Evolutionary conservation across 2,329 filamentous ascomycete species (phyloP), one percentile per base, ranked within the genome.

Genomic region (Lasiodiplodia sp.): DNA sequence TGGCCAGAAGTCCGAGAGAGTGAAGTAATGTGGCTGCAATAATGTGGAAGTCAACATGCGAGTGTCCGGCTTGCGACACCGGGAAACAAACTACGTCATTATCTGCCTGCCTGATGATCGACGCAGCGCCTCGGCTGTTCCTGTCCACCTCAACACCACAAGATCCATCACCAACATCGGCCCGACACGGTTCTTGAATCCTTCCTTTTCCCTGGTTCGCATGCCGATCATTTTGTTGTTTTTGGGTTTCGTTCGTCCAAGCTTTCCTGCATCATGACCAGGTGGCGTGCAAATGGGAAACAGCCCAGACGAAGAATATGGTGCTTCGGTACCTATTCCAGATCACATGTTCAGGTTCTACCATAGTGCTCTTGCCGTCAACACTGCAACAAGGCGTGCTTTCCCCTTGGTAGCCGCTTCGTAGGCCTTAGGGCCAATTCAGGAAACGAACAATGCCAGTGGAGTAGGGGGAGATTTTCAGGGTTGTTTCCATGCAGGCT

Each of bases 51-150:
- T 63, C 25, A 40, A 34, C 40, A 51, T 34, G 58, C 58, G 34
- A 51, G 49, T 34, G 25, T 23, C 40, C 28, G 44, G 58, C 23
- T 49, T 63, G 25, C 25, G 58, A 63, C 10, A 18, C 18, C 40
- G 23, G 58, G 23, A 7, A 34, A 34, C 47, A 34, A 63, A n/a
- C 40, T 51, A 63, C 58, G 58, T 63, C 58, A 63, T 63, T 18
- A 23, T 28, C n/a, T 21, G n/a, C 37, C 18, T 28, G 37, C 11
- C 40, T 7, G 18, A 21, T 51, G 58, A 63, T 63, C 58, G 58
- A 63, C 58, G 44, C 40, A 8, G 40, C 25, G 40, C 38, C 57
- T 47, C 37, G 55, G 34, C 55, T 58, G 55, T 40, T n/a, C 37
- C 55, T 58, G 55, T 38, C 28, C 53, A 40, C 28, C 34, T 6